Base-by-base conservation (phyloP, 768 basidiomycete genomes). In the Kwoniella sp. region DNA sequence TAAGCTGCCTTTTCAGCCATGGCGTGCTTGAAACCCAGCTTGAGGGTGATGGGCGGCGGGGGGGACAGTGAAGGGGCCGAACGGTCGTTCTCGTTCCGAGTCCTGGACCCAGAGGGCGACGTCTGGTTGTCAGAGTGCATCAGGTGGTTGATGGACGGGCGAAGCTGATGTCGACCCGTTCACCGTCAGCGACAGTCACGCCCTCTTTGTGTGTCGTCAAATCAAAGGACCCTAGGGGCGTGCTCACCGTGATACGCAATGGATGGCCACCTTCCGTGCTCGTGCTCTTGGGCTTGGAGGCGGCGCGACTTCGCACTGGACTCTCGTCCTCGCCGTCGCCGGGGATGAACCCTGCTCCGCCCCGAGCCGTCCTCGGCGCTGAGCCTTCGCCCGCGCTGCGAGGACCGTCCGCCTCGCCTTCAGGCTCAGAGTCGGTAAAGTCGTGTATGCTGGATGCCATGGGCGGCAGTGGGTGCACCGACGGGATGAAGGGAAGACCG, bases 61-160 rank as follows among this genome's bases (percentile, higher is more conserved):
- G 67, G 67, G 11, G 65, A 66, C 19, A 66, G 45, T 2, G 67
- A 69, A n/a, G n/a, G n/a, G n/a, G n/a, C n/a, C n/a, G 67, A 69
- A 34, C 67, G 53, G n/a, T 63, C 59, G 25, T 53, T 31, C 1
- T 46, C 29, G 19, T 41, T 36, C 19, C 10, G 28, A 12, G 42
- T 31, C 28, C 29, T 7, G 32, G 22, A 40, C 44, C 28, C 12
- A 17, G 23, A 52, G 39, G 32, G 8, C 14, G 31, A 29, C 19
- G 47, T 39, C 37, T 31, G n/a, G 27, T 32, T 11, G 26, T 46
- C 12, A 43, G 31, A 17, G 43, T 60, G 49, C 19, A 65, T 52
- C 0, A 64, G 47, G 20, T 62, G 60, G 26, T 50, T 56, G 3
- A 59, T 31, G 23, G 32, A 48, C n/a, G 67, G 67, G 50, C 60